Conservation (phyloP, 2,329 filamentous ascomycete species). For the Colletotrichum tabaci region DNA sequence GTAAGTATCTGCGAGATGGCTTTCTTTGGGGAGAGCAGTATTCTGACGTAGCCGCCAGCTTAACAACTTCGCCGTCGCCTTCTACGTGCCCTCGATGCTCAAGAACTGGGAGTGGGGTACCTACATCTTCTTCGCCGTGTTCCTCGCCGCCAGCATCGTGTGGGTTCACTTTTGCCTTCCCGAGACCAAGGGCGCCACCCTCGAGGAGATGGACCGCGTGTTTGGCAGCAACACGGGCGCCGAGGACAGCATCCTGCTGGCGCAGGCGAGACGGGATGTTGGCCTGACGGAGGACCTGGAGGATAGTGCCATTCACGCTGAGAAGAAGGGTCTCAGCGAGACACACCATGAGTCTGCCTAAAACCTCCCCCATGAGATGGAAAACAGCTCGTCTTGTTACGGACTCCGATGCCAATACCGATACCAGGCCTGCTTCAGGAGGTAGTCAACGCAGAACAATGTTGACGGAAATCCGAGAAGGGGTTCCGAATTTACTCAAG, state of each 20-base stretch:
- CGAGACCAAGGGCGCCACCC: constrained; percentile 68
- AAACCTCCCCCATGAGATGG: not conserved
- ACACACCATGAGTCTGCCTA: constrained; percentile 25
- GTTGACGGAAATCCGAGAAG: not conserved
- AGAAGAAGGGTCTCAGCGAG: constrained; percentile 42
- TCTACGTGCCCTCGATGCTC: constrained; percentile 61
- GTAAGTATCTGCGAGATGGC: constrained; percentile 37
- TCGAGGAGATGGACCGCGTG: constrained; percentile 69
- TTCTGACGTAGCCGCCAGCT: constrained; percentile 45
- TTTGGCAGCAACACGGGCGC: constrained; percentile 59
- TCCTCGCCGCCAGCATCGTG: constrained; percentile 61
- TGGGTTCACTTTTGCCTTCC: constrained; percentile 68
- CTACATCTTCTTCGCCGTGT: constrained; percentile 70
- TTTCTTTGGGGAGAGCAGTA: too few relatives aligned
- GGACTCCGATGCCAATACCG: not conserved
- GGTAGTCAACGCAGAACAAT: too few relatives aligned
- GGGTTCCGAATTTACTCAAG: too few relatives aligned
- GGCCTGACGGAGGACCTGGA: constrained; percentile 42
- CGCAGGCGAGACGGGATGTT: constrained; percentile 45
- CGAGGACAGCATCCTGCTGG: constrained; percentile 45
- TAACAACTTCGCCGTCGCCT: constrained; percentile 63
- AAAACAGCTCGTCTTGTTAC: not conserved
- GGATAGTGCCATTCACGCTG: constrained; percentile 36
- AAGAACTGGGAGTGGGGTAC: constrained; percentile 62
- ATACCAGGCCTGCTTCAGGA: too few relatives aligned